Conservation (phyloP, 148 eudicot genomes). For the Tetragonia tetragonoides region DNA sequence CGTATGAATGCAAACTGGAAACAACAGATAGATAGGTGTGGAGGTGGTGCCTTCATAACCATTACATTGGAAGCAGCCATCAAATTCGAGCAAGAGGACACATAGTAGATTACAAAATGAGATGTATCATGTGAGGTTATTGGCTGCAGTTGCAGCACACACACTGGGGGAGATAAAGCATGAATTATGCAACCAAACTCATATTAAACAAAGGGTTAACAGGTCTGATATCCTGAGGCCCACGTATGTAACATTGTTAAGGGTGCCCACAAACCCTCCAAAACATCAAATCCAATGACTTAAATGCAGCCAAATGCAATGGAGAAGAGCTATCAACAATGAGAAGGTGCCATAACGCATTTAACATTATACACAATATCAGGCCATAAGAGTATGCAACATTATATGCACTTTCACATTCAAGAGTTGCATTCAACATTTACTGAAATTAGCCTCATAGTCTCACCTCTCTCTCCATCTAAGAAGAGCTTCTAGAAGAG, state of each 20-base stretch:
- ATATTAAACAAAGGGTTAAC: background rate
- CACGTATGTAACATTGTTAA: background rate
- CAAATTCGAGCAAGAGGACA: background rate
- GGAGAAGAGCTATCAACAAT: background rate
- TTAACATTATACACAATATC: no score
- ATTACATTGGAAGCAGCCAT: background rate
- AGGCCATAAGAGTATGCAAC: background rate
- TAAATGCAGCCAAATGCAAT: background rate
- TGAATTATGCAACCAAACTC: background rate
- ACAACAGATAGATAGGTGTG: background rate
- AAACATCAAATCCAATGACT: background rate
- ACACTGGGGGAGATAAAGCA: background rate
- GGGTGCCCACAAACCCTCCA: background rate
- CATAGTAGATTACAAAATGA: background rate
- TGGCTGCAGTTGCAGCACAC: background rate
- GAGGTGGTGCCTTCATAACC: background rate
- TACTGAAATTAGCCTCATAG: background rate
- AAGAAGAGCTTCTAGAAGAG: conserved; percentile 93
- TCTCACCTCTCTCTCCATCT: conserved; percentile 91
- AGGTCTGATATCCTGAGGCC: background rate
- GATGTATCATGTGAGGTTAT: background rate
- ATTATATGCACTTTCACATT: background rate
- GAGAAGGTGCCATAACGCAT: background rate
- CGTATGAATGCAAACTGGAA: background rate
- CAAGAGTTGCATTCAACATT: background rate